Conservation (phyloP, 2,329 filamentous ascomycete genomes). For the Neurospora sp. region DNA sequence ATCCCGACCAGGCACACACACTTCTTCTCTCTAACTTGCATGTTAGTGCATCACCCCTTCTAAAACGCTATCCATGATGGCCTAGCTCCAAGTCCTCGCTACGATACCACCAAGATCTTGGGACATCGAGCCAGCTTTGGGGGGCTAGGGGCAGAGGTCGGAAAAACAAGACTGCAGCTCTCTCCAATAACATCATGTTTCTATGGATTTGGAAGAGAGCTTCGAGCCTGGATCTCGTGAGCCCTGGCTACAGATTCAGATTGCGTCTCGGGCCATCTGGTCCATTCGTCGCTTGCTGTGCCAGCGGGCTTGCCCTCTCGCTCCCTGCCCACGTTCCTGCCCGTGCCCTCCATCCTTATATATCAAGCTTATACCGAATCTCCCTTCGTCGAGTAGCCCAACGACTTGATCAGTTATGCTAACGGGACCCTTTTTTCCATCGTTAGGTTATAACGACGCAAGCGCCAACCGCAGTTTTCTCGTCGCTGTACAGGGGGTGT, state of each 20-base stretch:
- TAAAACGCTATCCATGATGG: neutral
- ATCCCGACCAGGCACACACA: conserved; percentile 12
- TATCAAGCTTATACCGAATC: neutral
- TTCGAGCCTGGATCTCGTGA: neutral
- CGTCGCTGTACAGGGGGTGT: conserved; percentile 14
- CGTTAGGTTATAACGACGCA: conserved; percentile 12
- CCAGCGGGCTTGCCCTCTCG: neutral
- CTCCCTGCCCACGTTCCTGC: neutral
- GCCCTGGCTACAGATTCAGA: neutral
- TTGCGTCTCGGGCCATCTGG: neutral
- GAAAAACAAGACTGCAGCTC: neutral
- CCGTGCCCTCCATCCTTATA: neutral
- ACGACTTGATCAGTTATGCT: conserved; percentile 12
- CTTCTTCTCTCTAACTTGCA: conserved; percentile 9
- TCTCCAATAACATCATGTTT: neutral
- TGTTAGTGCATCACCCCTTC: conserved; percentile 8
- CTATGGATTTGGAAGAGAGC: neutral
- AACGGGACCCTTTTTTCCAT: conserved; percentile 11
- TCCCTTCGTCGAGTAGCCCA: neutral
- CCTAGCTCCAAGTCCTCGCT: conserved; percentile 3
- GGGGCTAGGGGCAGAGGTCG: conserved; percentile 1
- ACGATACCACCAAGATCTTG: conserved; percentile 5
- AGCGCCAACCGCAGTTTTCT: conserved; percentile 5
- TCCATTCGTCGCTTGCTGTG: neutral
- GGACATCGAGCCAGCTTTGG: conserved; percentile 2